Base-by-base conservation (phyloP, 805 yeast genomes). In the Starmerella cellae region DNA sequence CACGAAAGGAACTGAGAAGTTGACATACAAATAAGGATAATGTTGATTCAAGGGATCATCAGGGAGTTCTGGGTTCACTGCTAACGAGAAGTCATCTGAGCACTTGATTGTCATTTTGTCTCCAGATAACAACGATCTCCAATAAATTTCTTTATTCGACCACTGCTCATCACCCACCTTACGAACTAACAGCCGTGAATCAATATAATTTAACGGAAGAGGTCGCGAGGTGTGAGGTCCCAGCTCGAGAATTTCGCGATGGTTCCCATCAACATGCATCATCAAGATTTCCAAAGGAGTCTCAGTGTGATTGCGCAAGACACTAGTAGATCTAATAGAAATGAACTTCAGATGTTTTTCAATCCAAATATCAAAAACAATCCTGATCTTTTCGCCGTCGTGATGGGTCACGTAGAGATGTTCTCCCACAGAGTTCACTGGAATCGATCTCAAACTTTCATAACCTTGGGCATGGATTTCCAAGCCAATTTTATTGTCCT, bases 351-450 rank as follows among this genome's bases (percentile, higher is more conserved):
- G 80, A 49, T 84, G 91, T 3, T 71, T 76, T 2, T 80, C 74
- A 27, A 88, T 65, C 6, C 60, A 64, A 26, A 87, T 71, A 30
- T 81, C 85, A 53, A 88, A 77, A 0, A 77, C 71, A 13, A 91
- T 58, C 51, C 97, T 66, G 54, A 75, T 78, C 54, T 84, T 42
- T 19, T 36, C 33, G 8, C 31, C 33, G 22, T 30, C 35, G 14
- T 28, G 17, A 2, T 65, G 57, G 44, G 88, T 60, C 56, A 74
- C 71, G 50, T 77, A 74, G 10, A 88, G 56, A 19, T 80, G 77
- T 56, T 85, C 94, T 3, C 96, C 95, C 55, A 83, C 95, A 8
- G 77, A 70, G 11, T 78, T 75, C 1, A 84, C 80, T 1, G 87
- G 72, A 1, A 91, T 67, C 3, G 70, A 65, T 21, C 68, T 59